A percentile compares a stretch with the other conserved stretches of the same genome.
phyloP scores from a whole-genome alignment of 257 asterid genomes.

The Lantana camara region DNA sequence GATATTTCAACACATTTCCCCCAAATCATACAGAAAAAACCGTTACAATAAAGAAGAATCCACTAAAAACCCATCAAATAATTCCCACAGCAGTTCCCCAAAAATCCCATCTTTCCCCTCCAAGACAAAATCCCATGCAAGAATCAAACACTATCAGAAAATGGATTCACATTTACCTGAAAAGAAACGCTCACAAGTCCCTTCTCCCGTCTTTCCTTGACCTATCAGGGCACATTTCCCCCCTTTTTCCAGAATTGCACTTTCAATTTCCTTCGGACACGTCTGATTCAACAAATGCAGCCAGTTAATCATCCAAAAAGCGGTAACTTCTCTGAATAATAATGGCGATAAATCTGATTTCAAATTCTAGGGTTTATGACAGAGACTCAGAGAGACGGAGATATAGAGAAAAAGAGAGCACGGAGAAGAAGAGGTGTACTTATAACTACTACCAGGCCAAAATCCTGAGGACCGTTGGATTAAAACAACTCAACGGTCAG shows the following conservation, averaged over 20 bases:
- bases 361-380: neutral
- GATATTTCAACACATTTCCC: neutral
- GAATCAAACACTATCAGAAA: neutral
- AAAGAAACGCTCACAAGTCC: neutral
- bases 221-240: neutral
- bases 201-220: neutral
- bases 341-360: too few relatives aligned
- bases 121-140: neutral
- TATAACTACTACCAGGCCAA: neutral
- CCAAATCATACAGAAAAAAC: neutral
- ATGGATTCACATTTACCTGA: neutral
- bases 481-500: neutral
- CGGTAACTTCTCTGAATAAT: too few relatives aligned
- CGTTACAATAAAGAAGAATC: neutral
- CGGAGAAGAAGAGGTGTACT: neutral
- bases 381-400: neutral
- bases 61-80: neutral
- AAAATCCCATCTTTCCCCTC: slow-evolving; percentile 1
- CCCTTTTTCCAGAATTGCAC: neutral
- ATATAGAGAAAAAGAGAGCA: neutral
- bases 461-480: neutral
- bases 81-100: neutral
- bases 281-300: too few relatives aligned
- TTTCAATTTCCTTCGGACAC: too few relatives aligned
- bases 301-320: too few relatives aligned